These are phyloP conservation scores for Saccharomyces paradoxus DNA, from an alignment of 805 yeast species.

Conservation along the genomic window DNA sequence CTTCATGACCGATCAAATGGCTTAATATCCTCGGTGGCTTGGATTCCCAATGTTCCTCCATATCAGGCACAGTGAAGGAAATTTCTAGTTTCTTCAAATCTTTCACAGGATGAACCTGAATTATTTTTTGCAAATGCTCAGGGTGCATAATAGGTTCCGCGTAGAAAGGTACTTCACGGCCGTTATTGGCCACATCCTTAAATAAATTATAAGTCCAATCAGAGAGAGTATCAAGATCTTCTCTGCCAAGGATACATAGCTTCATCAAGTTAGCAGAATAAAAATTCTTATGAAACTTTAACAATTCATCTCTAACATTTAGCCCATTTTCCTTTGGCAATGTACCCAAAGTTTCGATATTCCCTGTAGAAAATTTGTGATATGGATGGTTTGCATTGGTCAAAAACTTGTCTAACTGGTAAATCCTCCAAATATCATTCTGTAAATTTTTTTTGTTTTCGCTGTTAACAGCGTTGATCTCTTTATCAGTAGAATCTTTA, in stretches of 20 bases:
- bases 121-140: slow-evolving; percentile 43
- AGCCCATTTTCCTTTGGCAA: slow-evolving; percentile 52
- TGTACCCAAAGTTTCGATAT: slow-evolving; percentile 60
- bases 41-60: slow-evolving; percentile 53
- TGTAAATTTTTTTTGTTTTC: slow-evolving; percentile 93
- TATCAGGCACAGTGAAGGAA: slow-evolving; percentile 72
- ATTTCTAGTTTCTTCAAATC: slow-evolving; percentile 62
- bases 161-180: slow-evolving; percentile 26
- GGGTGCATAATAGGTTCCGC: slow-evolving; percentile 44
- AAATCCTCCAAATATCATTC: slow-evolving; percentile 79
- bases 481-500: slow-evolving; percentile 75
- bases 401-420: slow-evolving; percentile 71
- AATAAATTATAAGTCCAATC: slow-evolving; percentile 64
- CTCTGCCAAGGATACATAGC: slow-evolving; percentile 76
- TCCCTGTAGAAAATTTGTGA: slow-evolving; percentile 86
- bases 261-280: slow-evolving; percentile 89
- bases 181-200: slow-evolving; percentile 47
- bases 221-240: slow-evolving; percentile 62
- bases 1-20: slow-evolving; percentile 89
- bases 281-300: slow-evolving; percentile 60
- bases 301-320: slow-evolving; percentile 73
- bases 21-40: slow-evolving; percentile 66
- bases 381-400: slow-evolving; percentile 75
- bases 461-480: slow-evolving; percentile 88
- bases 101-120: slow-evolving; percentile 75